Evolutionary conservation across 768 basidiomycete genomes (phyloP).

Genomic region (Peribolospora baueri): DNA sequence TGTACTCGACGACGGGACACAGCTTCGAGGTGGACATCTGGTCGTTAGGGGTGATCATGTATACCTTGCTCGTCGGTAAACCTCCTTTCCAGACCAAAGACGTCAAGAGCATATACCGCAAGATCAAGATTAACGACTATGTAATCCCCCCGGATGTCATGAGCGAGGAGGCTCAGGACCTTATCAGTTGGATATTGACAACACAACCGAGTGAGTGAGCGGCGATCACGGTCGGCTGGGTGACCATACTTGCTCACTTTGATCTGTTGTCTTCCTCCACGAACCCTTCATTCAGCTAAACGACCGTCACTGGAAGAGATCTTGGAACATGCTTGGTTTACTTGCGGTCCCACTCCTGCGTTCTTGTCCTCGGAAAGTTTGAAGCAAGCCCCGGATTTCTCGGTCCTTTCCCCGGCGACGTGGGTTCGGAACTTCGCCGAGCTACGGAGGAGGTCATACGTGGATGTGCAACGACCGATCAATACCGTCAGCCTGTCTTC

Average conservation of each 20-base stretch:
- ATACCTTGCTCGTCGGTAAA: slow-evolving; percentile 78
- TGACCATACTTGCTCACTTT: too few relatives aligned
- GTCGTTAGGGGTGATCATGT: slow-evolving; percentile 90
- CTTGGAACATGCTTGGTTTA: slow-evolving; percentile 59
- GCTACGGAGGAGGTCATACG: too few relatives aligned
- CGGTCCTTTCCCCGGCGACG: slow-evolving; percentile 27
- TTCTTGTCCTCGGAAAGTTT: too few relatives aligned
- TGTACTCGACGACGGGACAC: slow-evolving; percentile 89
- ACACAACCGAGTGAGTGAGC: slow-evolving; percentile 34
- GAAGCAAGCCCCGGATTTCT: slow-evolving; percentile 38
- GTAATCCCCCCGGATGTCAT: slow-evolving; percentile 67
- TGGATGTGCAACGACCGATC: too few relatives aligned
- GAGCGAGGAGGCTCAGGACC: slow-evolving; percentile 43
- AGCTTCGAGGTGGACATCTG: slow-evolving; percentile 97
- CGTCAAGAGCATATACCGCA: slow-evolving; percentile 79
- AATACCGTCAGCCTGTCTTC: too few relatives aligned
- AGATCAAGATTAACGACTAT: slow-evolving; percentile 81
- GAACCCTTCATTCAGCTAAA: slow-evolving; percentile 20
- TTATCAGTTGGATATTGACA: slow-evolving; percentile 65
- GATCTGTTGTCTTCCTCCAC: not conserved
- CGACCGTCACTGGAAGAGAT: slow-evolving; percentile 70
- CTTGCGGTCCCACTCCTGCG: too few relatives aligned
- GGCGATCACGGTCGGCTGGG: not conserved
- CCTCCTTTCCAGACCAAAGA: slow-evolving; percentile 98
- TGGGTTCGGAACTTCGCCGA: too few relatives aligned